phyloP scores from a whole-genome alignment of 2,329 filamentous ascomycete genomes.

The Verticillium nubilum region DNA sequence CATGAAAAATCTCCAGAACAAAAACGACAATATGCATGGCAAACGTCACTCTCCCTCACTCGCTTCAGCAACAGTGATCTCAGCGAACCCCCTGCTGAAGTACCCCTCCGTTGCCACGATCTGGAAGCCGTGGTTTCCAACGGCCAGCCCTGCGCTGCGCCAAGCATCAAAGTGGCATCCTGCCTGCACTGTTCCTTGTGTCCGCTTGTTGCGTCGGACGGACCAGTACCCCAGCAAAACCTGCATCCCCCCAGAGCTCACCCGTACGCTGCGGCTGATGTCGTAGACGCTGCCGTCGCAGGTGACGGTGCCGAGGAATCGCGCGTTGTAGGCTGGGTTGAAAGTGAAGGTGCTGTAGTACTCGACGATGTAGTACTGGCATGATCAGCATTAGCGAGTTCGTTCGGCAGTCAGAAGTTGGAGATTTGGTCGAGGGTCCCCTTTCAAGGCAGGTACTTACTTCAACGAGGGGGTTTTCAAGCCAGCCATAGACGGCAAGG shows the following conservation, averaged over 20 bases:
- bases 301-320: conserved; percentile 25
- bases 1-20: too few species aligned
- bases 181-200: conserved; percentile 42
- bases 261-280: conserved; percentile 29
- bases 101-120: conserved; percentile 52
- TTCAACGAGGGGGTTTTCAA: conserved; percentile 26
- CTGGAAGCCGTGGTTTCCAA: conserved; percentile 47
- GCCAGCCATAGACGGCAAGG: conserved; percentile 34
- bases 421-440: not conserved
- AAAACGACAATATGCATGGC: not conserved
- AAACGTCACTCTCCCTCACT: not conserved
- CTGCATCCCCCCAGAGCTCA: conserved; percentile 41
- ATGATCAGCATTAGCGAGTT: conserved; percentile 1
- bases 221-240: conserved; percentile 51
- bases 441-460: not conserved
- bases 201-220: conserved; percentile 42
- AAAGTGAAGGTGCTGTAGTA: conserved; percentile 30
- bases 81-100: conserved; percentile 39
- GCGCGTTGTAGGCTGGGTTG: conserved; percentile 26
- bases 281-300: conserved; percentile 31
- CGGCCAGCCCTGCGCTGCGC: conserved; percentile 37
- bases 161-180: conserved; percentile 49
- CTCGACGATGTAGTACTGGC: conserved; percentile 30
- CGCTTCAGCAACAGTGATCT: conserved; percentile 33
- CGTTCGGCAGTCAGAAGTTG: not conserved